A percentile compares a stretch with the other conserved stretches of the same genome.
These are phyloP conservation scores for Diddensiella transvaalensis DNA, from an alignment of 805 yeast genomes.

Conservation along the genomic window DNA sequence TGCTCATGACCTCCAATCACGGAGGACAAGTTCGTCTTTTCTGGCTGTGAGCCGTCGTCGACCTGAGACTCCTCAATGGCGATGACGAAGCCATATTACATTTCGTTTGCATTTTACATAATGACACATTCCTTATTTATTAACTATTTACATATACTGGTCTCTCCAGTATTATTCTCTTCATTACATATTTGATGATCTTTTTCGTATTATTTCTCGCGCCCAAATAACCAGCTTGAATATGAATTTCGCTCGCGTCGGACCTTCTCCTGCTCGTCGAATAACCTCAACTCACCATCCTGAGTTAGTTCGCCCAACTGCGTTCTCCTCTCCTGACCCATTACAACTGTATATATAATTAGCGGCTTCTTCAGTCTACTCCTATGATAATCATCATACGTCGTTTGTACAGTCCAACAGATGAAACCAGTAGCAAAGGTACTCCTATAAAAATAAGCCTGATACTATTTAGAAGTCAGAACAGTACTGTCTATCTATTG, in stretches of 20 bases:
- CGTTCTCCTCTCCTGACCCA: slow-evolving; percentile 41
- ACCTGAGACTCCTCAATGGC: background rate
- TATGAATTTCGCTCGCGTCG: slow-evolving; percentile 38
- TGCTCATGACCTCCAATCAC: background rate
- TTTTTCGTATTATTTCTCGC: background rate
- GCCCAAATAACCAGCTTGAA: slow-evolving; percentile 43
- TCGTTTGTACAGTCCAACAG: slow-evolving; percentile 30
- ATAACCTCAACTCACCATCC: slow-evolving; percentile 45
- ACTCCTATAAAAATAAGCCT: slow-evolving; percentile 31
- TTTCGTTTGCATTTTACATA: too few relatives aligned
- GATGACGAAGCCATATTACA: background rate
- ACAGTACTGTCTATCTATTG: background rate
- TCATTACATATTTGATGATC: background rate
- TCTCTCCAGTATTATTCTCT: too few relatives aligned
- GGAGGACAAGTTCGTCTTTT: background rate
- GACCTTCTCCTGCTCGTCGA: slow-evolving; percentile 41
- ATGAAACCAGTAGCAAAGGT: slow-evolving; percentile 30
- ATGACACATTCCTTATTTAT: too few relatives aligned
- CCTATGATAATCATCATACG: too few relatives aligned
- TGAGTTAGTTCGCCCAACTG: slow-evolving; percentile 46
- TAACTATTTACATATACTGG: too few relatives aligned
- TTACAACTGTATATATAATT: slow-evolving; percentile 34
- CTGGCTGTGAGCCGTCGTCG: background rate
- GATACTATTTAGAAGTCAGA: slow-evolving; percentile 20
- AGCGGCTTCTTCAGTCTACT: too few relatives aligned